A percentile compares a stretch with the other conserved stretches of the same genome.
Conservation (phyloP, 176 grass and related monocot genomes). For the Eremochloa ophiuroides region DNA sequence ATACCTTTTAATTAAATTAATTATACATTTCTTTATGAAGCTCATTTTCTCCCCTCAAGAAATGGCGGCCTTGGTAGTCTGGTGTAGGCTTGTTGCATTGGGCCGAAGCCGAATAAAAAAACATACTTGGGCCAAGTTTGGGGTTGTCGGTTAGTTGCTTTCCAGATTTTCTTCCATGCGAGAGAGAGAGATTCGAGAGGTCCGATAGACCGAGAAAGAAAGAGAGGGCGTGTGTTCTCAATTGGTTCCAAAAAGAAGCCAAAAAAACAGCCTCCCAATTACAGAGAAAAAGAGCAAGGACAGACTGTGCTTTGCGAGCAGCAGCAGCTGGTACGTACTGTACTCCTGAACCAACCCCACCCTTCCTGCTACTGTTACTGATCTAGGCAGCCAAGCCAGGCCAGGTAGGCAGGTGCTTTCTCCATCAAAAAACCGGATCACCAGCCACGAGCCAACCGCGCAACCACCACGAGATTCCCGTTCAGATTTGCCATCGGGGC, state of each 20-base stretch:
- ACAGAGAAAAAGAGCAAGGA: not conserved
- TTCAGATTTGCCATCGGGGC: not conserved
- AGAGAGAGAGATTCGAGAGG: not conserved
- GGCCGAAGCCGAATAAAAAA: too few species aligned
- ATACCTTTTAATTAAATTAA: too few species aligned
- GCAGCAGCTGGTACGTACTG: not conserved
- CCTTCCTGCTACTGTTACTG: not conserved
- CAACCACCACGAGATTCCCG: slow-evolving; percentile 40
- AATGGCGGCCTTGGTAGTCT: too few species aligned
- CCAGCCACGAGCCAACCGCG: slow-evolving; percentile 34
- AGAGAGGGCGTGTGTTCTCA: not conserved
- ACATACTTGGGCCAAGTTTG: not conserved
- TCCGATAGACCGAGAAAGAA: not conserved
- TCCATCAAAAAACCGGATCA: not conserved
- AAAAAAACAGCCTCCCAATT: too few species aligned
- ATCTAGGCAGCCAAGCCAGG: not conserved
- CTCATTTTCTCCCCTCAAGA: too few species aligned
- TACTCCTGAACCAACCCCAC: not conserved
- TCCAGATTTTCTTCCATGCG: not conserved
- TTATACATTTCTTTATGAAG: not conserved
- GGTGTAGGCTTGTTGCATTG: too few species aligned
- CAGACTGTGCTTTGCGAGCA: not conserved
- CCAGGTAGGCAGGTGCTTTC: slow-evolving; percentile 14
- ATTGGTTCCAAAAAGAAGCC: not conserved
- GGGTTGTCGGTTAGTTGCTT: not conserved